Evolutionary conservation across 192 early-diverging fungal species (phyloP), one percentile per base, ranked within the genome.

Genomic region (Coemansia sp.): DNA sequence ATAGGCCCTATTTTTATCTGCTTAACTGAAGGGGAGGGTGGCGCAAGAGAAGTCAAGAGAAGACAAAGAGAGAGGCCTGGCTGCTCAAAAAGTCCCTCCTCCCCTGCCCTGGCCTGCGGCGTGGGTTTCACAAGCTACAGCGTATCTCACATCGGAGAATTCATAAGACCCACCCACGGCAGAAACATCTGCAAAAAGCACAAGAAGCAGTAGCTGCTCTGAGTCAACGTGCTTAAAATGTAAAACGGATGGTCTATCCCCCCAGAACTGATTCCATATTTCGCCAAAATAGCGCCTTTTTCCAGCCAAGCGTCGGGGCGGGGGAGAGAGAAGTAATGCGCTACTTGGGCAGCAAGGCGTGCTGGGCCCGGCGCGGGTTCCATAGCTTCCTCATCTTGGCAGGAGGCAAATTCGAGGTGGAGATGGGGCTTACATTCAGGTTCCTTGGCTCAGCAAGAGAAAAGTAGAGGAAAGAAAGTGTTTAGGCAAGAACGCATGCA

Each of bases 221-320:
- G 33, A 35, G 33, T 35, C 33, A 35, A 35, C 33, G 33, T 35
- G 33, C 48, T 18, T 21, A 48, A 41, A 57, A 57, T 44, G 44
- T 19, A 45, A 45, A 36, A 47, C 14, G 6, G 11, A 26, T 47
- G 44, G 13, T n/a, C 30, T 45, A 45, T 56, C 45, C 45, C 23
- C 19, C 39, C 12, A 37, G 16, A 38, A 14, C 46, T 11, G 13
- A 15, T 28, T 21, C 3, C 40, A 14, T 8, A 5, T 14, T 48
- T 48, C 19, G 13, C 28, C 26, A n/a, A 20, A 48, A 7, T 35
- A 35, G 10, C 1, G 33, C 10, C 10, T n/a, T n/a, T n/a, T n/a
- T 6, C 33, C 10, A 6, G 33, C 10, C 7, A 35, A 6, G 33
- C 33, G 7, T 35, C 10, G 10, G 7, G 10, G 33, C 33, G 33